Conservation (phyloP, 768 basidiomycete genomes). For the Russula sp. region DNA sequence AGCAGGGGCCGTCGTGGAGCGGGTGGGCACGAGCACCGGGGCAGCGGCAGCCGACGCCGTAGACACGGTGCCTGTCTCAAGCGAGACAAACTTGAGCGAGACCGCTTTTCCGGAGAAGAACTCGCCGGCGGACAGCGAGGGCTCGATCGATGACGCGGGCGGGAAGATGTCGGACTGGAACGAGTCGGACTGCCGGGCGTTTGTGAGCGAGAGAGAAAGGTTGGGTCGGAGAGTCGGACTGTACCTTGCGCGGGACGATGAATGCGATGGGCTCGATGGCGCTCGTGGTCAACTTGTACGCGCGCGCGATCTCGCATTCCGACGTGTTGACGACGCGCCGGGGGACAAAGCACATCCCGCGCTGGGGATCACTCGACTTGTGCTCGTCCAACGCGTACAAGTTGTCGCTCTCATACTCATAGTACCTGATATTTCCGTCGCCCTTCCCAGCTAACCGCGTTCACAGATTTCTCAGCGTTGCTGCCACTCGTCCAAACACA, state of each 20-base stretch:
- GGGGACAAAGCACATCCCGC: slow-evolving; percentile 96
- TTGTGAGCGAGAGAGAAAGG: not conserved
- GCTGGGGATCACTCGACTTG: slow-evolving; percentile 88
- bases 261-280: slow-evolving; percentile 89
- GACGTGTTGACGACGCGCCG: slow-evolving; percentile 81
- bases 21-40: slow-evolving; percentile 27
- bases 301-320: slow-evolving; percentile 93
- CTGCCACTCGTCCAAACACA: slow-evolving; percentile 53
- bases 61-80: slow-evolving; percentile 59
- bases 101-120: slow-evolving; percentile 84
- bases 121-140: slow-evolving; percentile 74
- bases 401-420: slow-evolving; percentile 86
- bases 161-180: slow-evolving; percentile 99
- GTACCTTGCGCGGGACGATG: slow-evolving; percentile 88
- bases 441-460: slow-evolving; percentile 35
- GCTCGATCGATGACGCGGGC: slow-evolving; percentile 76
- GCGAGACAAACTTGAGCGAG: slow-evolving; percentile 69
- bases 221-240: slow-evolving; percentile 23
- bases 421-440: slow-evolving; percentile 98
- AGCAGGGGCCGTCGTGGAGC: slow-evolving; percentile 28
- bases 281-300: slow-evolving; percentile 75
- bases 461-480: slow-evolving; percentile 49
- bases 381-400: slow-evolving; percentile 74
- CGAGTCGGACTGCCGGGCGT: slow-evolving; percentile 60
- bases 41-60: slow-evolving; percentile 25